phyloP scores from a whole-genome alignment of 2,329 filamentous ascomycete species.

The Chalara sp. region DNA sequence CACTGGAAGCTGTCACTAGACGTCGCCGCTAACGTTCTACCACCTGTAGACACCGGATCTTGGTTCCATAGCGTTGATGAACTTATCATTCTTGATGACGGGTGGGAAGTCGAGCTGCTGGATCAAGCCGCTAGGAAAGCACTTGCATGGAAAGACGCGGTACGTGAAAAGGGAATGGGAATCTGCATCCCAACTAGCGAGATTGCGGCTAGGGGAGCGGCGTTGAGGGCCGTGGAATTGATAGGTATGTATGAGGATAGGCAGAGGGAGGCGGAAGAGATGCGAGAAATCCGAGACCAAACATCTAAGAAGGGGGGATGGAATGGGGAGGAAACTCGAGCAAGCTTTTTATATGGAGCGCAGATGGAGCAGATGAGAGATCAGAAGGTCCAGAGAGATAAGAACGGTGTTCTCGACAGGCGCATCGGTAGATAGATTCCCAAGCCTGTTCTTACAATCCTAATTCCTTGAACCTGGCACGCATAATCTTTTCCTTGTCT shows the following conservation, averaged over 20 bases:
- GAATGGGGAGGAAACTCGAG: too few relatives aligned
- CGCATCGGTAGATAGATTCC: too few relatives aligned
- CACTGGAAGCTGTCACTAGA: not conserved
- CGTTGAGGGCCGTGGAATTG: slow-evolving; percentile 4
- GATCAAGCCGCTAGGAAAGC: slow-evolving; percentile 1
- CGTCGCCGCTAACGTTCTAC: not conserved
- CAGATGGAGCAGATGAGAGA: too few relatives aligned
- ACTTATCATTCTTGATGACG: slow-evolving; percentile 5
- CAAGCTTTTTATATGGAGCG: too few relatives aligned
- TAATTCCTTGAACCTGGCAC: too few relatives aligned
- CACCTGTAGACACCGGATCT: not conserved
- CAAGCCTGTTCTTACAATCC: too few relatives aligned
- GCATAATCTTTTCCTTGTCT: too few relatives aligned
- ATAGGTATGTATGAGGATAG: not conserved
- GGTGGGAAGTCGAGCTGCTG: not conserved
- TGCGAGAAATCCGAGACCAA: too few relatives aligned
- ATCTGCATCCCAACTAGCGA: slow-evolving; percentile 1
- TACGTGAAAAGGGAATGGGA: not conserved
- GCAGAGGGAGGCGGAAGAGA: too few relatives aligned
- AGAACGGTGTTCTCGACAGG: too few relatives aligned
- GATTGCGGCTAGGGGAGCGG: slow-evolving; percentile 7
- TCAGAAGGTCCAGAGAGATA: too few relatives aligned
- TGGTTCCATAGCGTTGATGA: slow-evolving; percentile 1
- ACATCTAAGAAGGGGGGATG: too few relatives aligned
- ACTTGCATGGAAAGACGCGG: not conserved